Conservation (phyloP, 345 rosid species). For the Eucalyptus sp. region DNA sequence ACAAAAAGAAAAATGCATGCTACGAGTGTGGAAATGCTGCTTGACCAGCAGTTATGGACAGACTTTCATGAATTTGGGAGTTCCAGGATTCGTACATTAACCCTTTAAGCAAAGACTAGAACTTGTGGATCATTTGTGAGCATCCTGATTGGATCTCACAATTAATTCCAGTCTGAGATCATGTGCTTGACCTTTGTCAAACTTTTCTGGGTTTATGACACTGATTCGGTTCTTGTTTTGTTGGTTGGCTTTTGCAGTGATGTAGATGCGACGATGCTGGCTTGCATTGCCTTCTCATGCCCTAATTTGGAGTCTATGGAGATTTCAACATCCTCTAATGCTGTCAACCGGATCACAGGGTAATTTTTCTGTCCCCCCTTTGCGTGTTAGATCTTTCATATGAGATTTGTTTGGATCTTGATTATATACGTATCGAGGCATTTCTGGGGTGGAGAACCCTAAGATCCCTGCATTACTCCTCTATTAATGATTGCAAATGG, state of each 20-base stretch:
- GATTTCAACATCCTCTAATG: slow-evolving; percentile 37
- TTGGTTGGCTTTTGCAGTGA: slow-evolving; percentile 41
- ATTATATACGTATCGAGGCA: background rate
- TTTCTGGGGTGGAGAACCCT: background rate
- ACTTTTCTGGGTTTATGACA: background rate
- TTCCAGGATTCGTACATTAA: background rate
- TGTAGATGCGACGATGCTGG: slow-evolving; percentile 78
- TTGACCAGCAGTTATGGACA: background rate
- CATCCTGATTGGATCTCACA: background rate
- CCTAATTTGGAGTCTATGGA: slow-evolving; percentile 83
- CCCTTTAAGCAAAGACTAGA: background rate
- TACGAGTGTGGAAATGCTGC: background rate
- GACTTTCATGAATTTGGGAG: background rate
- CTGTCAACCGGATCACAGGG: slow-evolving; percentile 88
- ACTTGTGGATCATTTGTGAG: background rate
- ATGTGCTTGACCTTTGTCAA: background rate
- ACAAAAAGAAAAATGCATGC: background rate
- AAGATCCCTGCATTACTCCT: background rate
- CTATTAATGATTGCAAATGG: background rate
- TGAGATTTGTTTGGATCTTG: background rate
- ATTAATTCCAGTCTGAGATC: background rate
- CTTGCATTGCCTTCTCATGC: slow-evolving; percentile 94
- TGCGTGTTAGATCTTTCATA: background rate
- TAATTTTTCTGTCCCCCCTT: slow-evolving; percentile 4
- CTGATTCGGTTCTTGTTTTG: background rate